Conservation (phyloP, 2,329 filamentous ascomycete genomes). For the Fusarium sp. region DNA sequence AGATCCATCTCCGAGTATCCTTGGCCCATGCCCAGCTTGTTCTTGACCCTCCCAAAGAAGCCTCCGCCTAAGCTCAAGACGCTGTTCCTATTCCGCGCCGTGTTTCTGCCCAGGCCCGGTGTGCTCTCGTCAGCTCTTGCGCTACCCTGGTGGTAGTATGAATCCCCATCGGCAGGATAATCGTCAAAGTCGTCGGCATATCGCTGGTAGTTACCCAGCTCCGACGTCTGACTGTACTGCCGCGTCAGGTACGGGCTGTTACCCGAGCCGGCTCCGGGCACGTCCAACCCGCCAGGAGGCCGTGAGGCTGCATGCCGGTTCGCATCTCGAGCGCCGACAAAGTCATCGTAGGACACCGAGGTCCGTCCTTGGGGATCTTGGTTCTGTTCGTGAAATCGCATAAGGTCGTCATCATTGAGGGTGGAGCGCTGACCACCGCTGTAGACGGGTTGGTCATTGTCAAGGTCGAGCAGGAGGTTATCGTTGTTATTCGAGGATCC, state of each 20-base stretch:
- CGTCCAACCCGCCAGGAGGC: constrained; percentile 49
- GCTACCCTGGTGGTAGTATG: constrained; percentile 83
- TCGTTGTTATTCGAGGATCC: constrained; percentile 62
- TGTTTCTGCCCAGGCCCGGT: constrained; percentile 53
- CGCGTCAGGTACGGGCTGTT: constrained; percentile 61
- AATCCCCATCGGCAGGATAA: constrained; percentile 80
- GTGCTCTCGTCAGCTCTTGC: constrained; percentile 69
- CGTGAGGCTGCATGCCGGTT: constrained; percentile 59
- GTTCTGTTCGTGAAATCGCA: constrained; percentile 80
- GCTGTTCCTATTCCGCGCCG: constrained; percentile 85
- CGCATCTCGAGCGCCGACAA: constrained; percentile 77
- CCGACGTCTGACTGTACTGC: constrained; percentile 81
- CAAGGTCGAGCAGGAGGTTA: constrained; percentile 80
- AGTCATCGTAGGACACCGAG: constrained; percentile 94
- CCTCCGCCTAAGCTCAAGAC: constrained; percentile 89
- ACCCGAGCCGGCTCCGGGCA: constrained; percentile 28
- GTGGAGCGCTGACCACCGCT: constrained; percentile 80
- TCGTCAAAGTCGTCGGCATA: constrained; percentile 93
- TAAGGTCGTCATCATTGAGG: constrained; percentile 84
- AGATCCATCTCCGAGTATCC: constrained; percentile 98
- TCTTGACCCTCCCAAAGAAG: constrained; percentile 87
- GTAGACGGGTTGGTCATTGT: constrained; percentile 79
- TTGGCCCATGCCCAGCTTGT: constrained; percentile 87
- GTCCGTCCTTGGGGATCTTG: constrained; percentile 76
- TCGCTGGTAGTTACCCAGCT: constrained; percentile 86